These are phyloP conservation scores for Leptomonas pyrrhocoris DNA, from an alignment of 208 protist species.

Conservation along the genomic window DNA sequence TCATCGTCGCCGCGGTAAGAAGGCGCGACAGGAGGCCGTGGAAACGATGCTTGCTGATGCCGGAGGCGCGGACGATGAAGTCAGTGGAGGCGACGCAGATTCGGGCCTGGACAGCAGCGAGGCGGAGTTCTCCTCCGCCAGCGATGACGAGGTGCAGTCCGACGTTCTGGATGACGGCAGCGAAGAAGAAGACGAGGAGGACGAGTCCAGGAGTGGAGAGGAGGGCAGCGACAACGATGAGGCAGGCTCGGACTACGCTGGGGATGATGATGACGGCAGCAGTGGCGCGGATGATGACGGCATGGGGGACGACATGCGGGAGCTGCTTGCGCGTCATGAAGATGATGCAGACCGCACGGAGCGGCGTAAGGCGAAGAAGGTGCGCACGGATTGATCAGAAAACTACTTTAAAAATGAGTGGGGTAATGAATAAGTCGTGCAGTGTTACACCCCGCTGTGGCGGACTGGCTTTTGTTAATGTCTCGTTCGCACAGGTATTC, in stretches of 20 bases:
- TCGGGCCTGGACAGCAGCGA: constrained; percentile 30
- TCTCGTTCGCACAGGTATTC: too few relatives aligned
- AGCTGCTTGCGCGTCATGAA: constrained; percentile 49
- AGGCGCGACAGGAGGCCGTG: constrained; percentile 9
- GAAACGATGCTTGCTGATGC: constrained; percentile 24
- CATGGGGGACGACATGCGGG: constrained; percentile 66
- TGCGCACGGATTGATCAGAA: constrained; percentile 50
- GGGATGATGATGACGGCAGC: constrained; percentile 24
- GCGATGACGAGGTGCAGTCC: constrained; percentile 41
- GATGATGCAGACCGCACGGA: constrained; percentile 38
- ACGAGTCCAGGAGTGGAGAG: too few relatives aligned
- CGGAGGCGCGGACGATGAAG: not conserved
- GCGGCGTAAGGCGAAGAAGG: constrained; percentile 53
- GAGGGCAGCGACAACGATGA: too few relatives aligned
- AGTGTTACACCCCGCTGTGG: too few relatives aligned
- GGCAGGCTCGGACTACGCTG: constrained; percentile 27
- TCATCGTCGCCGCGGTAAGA: constrained; percentile 9
- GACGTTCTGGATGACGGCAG: constrained; percentile 31
- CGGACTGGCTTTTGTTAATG: too few relatives aligned
- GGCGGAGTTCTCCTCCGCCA: constrained; percentile 34
- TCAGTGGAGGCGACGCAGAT: constrained; percentile 22
- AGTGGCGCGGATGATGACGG: constrained; percentile 49
- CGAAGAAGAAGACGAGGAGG: constrained; percentile 41
- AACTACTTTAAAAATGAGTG: too few relatives aligned
- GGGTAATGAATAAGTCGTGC: too few relatives aligned